These are phyloP conservation scores for Hypoxylon fuscum DNA, from an alignment of 495 filamentous ascomycete genomes.

Conservation along the genomic window DNA sequence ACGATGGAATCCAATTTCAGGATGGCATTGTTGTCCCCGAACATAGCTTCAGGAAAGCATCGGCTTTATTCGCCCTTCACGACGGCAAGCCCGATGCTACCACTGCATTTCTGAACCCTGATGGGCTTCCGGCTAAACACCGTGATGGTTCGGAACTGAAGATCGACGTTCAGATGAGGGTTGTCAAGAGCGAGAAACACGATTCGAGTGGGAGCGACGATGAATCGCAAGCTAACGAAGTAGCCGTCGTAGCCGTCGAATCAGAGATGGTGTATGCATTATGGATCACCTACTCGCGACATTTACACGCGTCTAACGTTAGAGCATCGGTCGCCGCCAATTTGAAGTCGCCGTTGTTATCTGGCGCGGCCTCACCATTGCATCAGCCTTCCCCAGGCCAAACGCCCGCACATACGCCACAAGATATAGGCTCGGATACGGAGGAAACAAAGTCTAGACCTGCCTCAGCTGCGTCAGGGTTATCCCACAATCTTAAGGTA, in stretches of 20 bases:
- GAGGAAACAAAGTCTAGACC: slow-evolving; percentile 48
- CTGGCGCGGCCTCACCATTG: slow-evolving; percentile 70
- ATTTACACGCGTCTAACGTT: slow-evolving; percentile 75
- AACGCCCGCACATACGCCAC: slow-evolving; percentile 60
- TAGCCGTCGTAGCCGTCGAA: slow-evolving; percentile 43
- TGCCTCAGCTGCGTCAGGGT: slow-evolving; percentile 60
- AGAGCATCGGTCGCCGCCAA: slow-evolving; percentile 56
- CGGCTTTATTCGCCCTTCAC: slow-evolving; percentile 80
- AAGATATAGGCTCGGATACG: slow-evolving; percentile 62
- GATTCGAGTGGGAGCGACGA: slow-evolving; percentile 61
- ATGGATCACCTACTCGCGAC: slow-evolving; percentile 96
- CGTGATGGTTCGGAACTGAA: slow-evolving; percentile 89
- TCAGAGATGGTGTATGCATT: slow-evolving; percentile 91
- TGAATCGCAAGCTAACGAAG: slow-evolving; percentile 47
- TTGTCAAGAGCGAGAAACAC: slow-evolving; percentile 84
- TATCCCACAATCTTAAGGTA: slow-evolving; percentile 80
- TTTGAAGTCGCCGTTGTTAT: slow-evolving; percentile 64
- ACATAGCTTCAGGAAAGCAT: slow-evolving; percentile 90
- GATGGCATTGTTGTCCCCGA: slow-evolving; percentile 98
- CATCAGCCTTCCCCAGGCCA: slow-evolving; percentile 84
- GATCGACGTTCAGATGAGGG: slow-evolving; percentile 94
- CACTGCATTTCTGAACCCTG: slow-evolving; percentile 77
- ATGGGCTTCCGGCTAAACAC: slow-evolving; percentile 84
- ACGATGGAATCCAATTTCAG: slow-evolving; percentile 80
- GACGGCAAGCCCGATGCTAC: slow-evolving; percentile 82